Evolutionary conservation across 164 flowering plant species (phyloP).

Genomic region (Umbilicus rupestris): DNA sequence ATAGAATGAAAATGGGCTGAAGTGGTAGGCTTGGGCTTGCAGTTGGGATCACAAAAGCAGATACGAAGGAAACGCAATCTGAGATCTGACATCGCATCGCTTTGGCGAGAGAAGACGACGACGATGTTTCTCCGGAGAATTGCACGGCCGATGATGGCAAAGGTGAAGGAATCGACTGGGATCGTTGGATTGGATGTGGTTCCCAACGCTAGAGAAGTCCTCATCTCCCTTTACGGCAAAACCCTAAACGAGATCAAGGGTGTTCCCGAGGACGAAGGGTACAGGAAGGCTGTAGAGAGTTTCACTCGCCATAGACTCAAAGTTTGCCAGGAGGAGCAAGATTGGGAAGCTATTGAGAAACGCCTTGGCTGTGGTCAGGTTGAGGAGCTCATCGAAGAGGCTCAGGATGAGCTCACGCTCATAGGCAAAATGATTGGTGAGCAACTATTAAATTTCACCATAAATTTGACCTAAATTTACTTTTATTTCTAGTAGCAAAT

Average conservation of each 20-base stretch:
- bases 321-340: conserved; percentile 79
- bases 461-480: background rate
- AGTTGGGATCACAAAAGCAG: too few relatives aligned
- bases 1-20: too few relatives aligned
- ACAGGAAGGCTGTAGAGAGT: conserved; percentile 88
- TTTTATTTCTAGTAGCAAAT: background rate
- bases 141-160: conserved; percentile 77
- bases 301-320: conserved; percentile 72
- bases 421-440: conserved; percentile 72
- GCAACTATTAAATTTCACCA: conserved; percentile 1
- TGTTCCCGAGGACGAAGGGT: conserved; percentile 90
- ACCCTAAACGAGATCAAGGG: conserved; percentile 84
- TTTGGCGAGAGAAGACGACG: background rate
- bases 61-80: too few relatives aligned
- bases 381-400: conserved; percentile 95
- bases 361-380: conserved; percentile 85
- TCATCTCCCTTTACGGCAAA: conserved; percentile 66
- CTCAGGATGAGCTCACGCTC: conserved; percentile 82
- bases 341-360: conserved; percentile 90
- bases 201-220: conserved; percentile 80
- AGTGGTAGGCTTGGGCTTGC: too few relatives aligned
- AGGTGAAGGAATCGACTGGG: conserved; percentile 92
- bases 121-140: conserved; percentile 66
- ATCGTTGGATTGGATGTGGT: conserved; percentile 93
- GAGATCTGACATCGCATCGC: background rate